These are phyloP conservation scores for Ustilago sp. DNA, from an alignment of 1,284 basidiomycete genomes.

Conservation along the genomic window DNA sequence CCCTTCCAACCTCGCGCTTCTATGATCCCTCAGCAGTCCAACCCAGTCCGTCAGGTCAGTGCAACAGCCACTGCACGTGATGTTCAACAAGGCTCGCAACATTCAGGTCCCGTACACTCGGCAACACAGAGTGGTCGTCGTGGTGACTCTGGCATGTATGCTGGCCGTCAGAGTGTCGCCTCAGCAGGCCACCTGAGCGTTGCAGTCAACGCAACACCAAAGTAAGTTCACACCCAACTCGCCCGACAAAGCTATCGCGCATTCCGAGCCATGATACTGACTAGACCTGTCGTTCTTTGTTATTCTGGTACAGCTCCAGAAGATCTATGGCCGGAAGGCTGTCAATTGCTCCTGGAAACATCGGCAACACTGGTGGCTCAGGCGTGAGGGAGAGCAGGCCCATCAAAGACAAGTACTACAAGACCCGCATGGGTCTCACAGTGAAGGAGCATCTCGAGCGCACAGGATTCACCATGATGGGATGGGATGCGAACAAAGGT, in stretches of 20 bases:
- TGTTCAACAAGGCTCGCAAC: conserved; percentile 22
- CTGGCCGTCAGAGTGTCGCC: conserved; percentile 48
- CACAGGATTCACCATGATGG: conserved; percentile 63
- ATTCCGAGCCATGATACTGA: neutral
- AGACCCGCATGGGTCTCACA: conserved; percentile 59
- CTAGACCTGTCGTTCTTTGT: neutral
- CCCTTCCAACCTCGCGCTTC: conserved; percentile 44
- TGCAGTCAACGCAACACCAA: conserved; percentile 55
- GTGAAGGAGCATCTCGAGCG: conserved; percentile 59
- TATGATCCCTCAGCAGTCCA: conserved; percentile 53
- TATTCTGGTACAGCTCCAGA: conserved; percentile 18
- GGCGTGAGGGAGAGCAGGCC: conserved; percentile 45
- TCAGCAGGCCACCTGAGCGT: conserved; percentile 52
- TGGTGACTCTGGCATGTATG: conserved; percentile 41
- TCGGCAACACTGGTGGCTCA: conserved; percentile 40
- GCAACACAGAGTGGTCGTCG: conserved; percentile 34
- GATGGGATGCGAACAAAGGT: conserved; percentile 57
- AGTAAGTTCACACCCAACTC: conserved; percentile 34
- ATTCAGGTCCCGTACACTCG: conserved; percentile 33
- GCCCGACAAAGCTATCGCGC: neutral
- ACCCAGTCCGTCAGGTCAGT: conserved; percentile 24
- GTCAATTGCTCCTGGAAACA: conserved; percentile 53
- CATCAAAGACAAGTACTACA: conserved; percentile 59
- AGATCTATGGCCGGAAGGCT: conserved; percentile 48
- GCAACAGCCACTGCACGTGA: conserved; percentile 14